These are phyloP conservation scores for Botrytis aclada DNA, from an alignment of 2,329 filamentous ascomycete genomes.

Conservation along the genomic window DNA sequence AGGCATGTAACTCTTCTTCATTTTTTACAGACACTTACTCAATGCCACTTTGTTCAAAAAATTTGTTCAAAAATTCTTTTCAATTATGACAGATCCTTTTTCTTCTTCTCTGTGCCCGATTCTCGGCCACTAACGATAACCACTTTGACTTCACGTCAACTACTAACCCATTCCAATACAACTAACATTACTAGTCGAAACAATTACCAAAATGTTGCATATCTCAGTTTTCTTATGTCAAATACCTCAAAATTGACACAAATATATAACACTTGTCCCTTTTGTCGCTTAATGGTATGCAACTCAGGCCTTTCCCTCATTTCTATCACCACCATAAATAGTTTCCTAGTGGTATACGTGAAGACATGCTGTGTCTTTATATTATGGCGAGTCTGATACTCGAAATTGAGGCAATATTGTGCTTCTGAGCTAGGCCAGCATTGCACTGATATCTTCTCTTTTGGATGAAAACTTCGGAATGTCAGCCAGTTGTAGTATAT, in stretches of 20 bases:
- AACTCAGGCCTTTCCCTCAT: neutral
- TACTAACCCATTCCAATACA: slow-evolving; percentile 1
- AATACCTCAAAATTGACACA: neutral
- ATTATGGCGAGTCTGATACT: neutral
- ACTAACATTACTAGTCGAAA: neutral
- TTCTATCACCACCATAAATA: neutral
- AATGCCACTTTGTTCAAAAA: neutral
- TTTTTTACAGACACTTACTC: neutral
- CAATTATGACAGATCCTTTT: neutral
- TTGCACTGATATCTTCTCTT: neutral
- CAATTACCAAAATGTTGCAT: neutral
- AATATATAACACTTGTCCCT: too few relatives aligned
- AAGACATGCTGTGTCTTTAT: neutral
- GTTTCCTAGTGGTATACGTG: neutral
- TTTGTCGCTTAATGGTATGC: neutral
- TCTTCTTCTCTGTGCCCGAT: neutral
- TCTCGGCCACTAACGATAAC: neutral
- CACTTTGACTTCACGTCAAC: neutral
- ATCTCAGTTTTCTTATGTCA: neutral
- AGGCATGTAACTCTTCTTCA: slow-evolving; percentile 9
- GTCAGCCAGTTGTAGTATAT: neutral
- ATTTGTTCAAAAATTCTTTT: neutral
- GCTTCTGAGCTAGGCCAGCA: neutral
- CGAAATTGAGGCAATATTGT: neutral
- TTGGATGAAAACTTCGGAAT: too few relatives aligned